Evolutionary conservation across 306 rosid species (phyloP), one percentile per base, ranked within the genome.

Genomic region (Bauhinia variegata): DNA sequence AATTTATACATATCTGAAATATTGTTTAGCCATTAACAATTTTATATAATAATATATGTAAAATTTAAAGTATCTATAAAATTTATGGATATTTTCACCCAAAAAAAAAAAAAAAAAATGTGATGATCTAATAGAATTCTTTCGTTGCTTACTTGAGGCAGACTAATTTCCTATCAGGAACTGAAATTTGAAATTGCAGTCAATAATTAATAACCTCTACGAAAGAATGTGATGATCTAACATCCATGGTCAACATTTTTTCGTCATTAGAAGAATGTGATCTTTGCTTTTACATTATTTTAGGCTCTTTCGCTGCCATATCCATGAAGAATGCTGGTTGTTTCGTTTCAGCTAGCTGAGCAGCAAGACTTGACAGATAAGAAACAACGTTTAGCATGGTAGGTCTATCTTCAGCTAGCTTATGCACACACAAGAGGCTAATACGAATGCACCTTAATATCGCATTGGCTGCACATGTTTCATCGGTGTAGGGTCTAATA

Each of bases 371-470:
- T 5, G 51, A 55, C 18, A 78, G 46, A 57, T 64, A 75, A 63
- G 60, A 64, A 55, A 72, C 65, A 9, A 80, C 78, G 17, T 80
- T 80, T 5, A 54, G n/a, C 77, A 84, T 75, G 50, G 74, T 71
- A 17, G 89, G 82, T 65, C 86, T 78, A 8, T 76, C 82, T 5
- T 4, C 23, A 32, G 82, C 65, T 31, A 49, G 71, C 15, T 80
- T 75, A 78, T 84, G 89, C 11, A 75, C 78, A 0, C 86, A 81
- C 10, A 73, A 57, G 11, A 84, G 82, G 12, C 86, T 67, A 33
- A 81, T 49, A 6, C 78, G 89, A 13, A 84, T 73, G 63, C 74
- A 62, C 51, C 70, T 81, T 13, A 50, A 14, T 41, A 70, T 75
- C 51, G 72, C 74, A 19, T 46, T 10, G 0, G 8, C 10, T 6